Base-by-base conservation (phyloP, 139 green algal genomes). In the Micromonas commoda region DNA sequence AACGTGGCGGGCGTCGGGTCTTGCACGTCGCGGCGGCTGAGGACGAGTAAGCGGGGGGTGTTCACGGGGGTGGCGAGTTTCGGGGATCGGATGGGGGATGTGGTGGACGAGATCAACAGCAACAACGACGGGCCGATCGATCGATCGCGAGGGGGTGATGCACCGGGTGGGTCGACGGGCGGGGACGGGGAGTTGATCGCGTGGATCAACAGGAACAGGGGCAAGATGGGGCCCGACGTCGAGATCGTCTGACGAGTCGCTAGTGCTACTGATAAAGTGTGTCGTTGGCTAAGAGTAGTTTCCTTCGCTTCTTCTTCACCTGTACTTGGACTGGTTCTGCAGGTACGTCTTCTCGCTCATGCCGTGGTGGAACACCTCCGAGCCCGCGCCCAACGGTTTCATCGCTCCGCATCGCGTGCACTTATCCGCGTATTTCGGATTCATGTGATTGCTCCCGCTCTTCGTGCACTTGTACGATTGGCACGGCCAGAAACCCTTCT, bases 381-480 rank as follows among this genome's bases (percentile, higher is more conserved):
- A 9, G 45, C 45, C 61, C 61, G 61, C n/a, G 24, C 28, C 64
- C 13, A 71, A 39, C 28, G 26, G 64, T 32, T 32, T 28, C 37
- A 75, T 38, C 5, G 68, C 68, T 0, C 35, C 35, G 35, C 68
- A 75, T 26, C 23, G 26, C 19, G 52, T 39, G 37, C 68, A 75
- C 38, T 63, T 63, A 2, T 75, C 68, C 37, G 29, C 23, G n/a
- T 34, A 29, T 29, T 63, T 63, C 35, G 68, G 68, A 61, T 75
- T 75, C 68, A 75, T 53, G 31, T 73, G 35, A 19, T 39, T 39
- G 68, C n/a, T 20, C 45, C 45, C 45, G 45, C 45, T 16, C 45
- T 57, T 57, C 45, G 45, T 57, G 68, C 68, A 75, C 37, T 75
- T 75, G 68, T 75, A 75, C 21, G 37, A 63, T 24, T 75, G 68